phyloP scores from a whole-genome alignment of 2,329 filamentous ascomycete genomes.

The Shiraia bambusicola region DNA sequence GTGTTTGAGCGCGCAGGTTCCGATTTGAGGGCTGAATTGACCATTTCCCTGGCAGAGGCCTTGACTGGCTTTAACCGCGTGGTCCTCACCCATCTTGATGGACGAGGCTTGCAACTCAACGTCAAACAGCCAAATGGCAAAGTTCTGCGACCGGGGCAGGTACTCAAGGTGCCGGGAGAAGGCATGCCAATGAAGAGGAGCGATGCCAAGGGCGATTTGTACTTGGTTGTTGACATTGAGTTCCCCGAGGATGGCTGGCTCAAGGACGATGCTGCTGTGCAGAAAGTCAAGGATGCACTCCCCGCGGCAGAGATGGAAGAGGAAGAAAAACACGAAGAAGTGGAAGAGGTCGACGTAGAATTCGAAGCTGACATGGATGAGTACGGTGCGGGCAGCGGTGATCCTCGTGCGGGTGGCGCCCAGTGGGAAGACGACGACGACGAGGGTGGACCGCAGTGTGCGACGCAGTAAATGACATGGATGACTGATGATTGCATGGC shows the following conservation, averaged over 20 bases:
- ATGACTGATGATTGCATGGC: slow-evolving; percentile 26
- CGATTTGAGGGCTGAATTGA: slow-evolving; percentile 79
- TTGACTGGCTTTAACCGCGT: slow-evolving; percentile 87
- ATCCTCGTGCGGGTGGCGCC: slow-evolving; percentile 64
- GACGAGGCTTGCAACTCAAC: slow-evolving; percentile 79
- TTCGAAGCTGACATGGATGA: slow-evolving; percentile 81
- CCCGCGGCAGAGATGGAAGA: slow-evolving; percentile 60
- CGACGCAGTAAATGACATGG: slow-evolving; percentile 60
- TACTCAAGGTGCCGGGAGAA: slow-evolving; percentile 82
- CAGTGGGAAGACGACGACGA: slow-evolving; percentile 73
- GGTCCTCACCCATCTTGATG: slow-evolving; percentile 89
- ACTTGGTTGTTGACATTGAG: slow-evolving; percentile 78
- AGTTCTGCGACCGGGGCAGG: slow-evolving; percentile 78
- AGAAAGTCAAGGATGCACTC: slow-evolving; percentile 72
- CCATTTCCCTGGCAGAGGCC: slow-evolving; percentile 79
- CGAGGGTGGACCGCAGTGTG: slow-evolving; percentile 66
- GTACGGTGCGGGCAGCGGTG: slow-evolving; percentile 72
- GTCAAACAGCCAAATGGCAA: slow-evolving; percentile 72
- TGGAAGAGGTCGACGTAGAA: slow-evolving; percentile 84
- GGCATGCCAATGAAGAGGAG: slow-evolving; percentile 92
- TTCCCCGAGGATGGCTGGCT: slow-evolving; percentile 90
- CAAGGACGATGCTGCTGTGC: slow-evolving; percentile 65
- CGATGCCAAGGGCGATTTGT: slow-evolving; percentile 82
- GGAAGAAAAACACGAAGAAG: slow-evolving; percentile 67
- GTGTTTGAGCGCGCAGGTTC: slow-evolving; percentile 79